Base-by-base conservation (phyloP, 1,139 yeast species). In the Candida freyschussii region DNA sequence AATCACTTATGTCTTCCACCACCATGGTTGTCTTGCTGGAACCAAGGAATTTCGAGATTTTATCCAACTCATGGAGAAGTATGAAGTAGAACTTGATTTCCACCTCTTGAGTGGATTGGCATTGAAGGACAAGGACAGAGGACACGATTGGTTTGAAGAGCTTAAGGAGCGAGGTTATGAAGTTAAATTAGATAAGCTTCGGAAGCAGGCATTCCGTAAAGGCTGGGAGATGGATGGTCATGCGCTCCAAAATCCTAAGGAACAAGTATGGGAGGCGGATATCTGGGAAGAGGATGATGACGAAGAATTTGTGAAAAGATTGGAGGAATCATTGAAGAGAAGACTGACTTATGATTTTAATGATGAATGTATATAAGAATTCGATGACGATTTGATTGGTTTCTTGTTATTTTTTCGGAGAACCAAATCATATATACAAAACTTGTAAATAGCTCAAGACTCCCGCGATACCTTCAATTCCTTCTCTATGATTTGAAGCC, bases 81-180 rank as follows among this genome's bases (percentile, higher is more conserved):
- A 41, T 18, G 27, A 39, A 3, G 37, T 37, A 6, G 40, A 36
- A 3, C 39, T 40, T 9, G 41, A 40, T 22, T 40, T 40, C 30
- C 41, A 18, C 27, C 39, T 24, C 29, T 34, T 26, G 17, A 36
- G 30, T 14, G 42, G 22, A 11, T 38, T 21, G 26, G 38, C 24
- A 23, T 29, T 39, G 26, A 50, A 43, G 30, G 36, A 38, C 14
- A 26, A 17, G 10, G 39, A 34, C 5, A 28, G 38, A 13, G 39
- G 37, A 7, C 32, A 40, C 18, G 5, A 21, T 2, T 48, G 53
- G 52, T 47, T 37, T 25, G 27, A 36, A 5, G 18, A 36, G 9
- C 13, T 49, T 7, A 24, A 33, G 9, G 34, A 32, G n/a, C 26
- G 35, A 30, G 43, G 44, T 10, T 39, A 30, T 12, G 17, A 32